Evolutionary conservation across 1,139 yeast species (phyloP), one percentile per base, ranked within the genome.

Genomic region (Nadsonia starkeyi-henricii): DNA sequence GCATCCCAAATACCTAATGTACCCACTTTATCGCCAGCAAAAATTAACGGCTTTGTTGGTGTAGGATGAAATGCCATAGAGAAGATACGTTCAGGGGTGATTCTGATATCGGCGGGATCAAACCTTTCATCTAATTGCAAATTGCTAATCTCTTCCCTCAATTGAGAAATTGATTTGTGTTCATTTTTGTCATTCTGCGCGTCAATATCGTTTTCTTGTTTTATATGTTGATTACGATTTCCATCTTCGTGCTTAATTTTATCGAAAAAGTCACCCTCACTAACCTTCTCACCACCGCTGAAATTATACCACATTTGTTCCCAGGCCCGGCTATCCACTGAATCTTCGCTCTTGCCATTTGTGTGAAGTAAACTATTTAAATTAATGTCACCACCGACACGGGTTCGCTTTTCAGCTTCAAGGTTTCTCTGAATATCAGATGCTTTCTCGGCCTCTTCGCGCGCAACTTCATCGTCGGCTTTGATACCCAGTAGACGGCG

Each of bases 1-100:
- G 84, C 81, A 42, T 89, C 80, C 96, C 96, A 91, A n/a, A 89
- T 71, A 0, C 96, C 96, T 47, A 88, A 65, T 54, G 79, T 75
- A 5, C 97, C 97, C 18, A 70, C 68, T 20, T 88, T 85, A 64
- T 91, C 97, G 45, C 96, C 97, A 0, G 89, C 96, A 43, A 85
- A 62, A 2, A 86, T 72, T 2, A 91, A 61, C 54, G 84, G 71
- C 55, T 79, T 78, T 0, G 72, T 73, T 1, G 63, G 64, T 0
- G 84, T 66, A 0, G 96, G 96, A 62, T 89, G 96, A 62, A 85
- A 81, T 44, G 72, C 71, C 49, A 86, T 72, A 1, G 85, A 70
- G 0, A 89, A 78, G 60, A 89, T 79, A 52, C 98, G 70, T 49
- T 81, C 82, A 41, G 77, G 77, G 0, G 88, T 78, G 37, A 89